Percentiles rank a stretch among this genome's conserved stretches.
phyloP scores from a whole-genome alignment of 1,284 basidiomycete species.

The Phellinidium pouzarii region DNA sequence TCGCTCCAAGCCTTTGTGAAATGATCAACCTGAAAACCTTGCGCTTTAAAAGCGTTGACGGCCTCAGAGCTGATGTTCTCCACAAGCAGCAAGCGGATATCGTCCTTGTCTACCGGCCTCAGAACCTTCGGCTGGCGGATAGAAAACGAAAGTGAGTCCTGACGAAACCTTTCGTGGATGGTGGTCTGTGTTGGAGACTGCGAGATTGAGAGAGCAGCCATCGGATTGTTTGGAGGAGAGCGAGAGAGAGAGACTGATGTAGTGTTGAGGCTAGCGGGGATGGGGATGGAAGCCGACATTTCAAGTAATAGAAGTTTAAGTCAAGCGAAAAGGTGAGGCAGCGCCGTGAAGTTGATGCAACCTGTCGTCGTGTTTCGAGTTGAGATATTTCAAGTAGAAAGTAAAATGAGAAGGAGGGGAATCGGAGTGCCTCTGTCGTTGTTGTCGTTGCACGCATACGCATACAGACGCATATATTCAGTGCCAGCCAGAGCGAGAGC shows the following conservation, averaged over 20 bases:
- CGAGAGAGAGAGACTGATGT: constrained; percentile 31
- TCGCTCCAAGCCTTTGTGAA: constrained; percentile 83
- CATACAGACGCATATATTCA: background rate
- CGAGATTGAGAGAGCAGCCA: constrained; percentile 38
- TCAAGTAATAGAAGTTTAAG: constrained; percentile 8
- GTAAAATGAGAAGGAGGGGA: no score
- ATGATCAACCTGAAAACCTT: constrained; percentile 95
- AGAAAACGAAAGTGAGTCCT: constrained; percentile 24
- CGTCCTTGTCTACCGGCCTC: constrained; percentile 73
- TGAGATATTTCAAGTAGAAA: no score
- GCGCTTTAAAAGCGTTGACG: constrained; percentile 71
- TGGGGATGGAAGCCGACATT: constrained; percentile 8
- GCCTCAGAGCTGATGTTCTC: constrained; percentile 96
- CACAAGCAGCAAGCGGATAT: constrained; percentile 74
- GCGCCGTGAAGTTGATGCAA: background rate
- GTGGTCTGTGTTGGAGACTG: constrained; percentile 36
- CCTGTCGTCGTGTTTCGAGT: no score
- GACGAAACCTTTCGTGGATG: constrained; percentile 42
- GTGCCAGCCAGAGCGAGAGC: background rate
- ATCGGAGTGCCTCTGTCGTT: no score
- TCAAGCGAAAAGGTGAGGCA: background rate
- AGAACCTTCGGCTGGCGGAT: constrained; percentile 60
- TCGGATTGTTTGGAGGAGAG: constrained; percentile 34
- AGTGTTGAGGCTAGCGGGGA: constrained; percentile 3
- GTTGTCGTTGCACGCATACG: no score